A percentile compares a stretch with the other conserved stretches of the same genome.
Evolutionary conservation across 2,329 filamentous ascomycete species (phyloP).

Genomic region (Chaetothyriales sp.): DNA sequence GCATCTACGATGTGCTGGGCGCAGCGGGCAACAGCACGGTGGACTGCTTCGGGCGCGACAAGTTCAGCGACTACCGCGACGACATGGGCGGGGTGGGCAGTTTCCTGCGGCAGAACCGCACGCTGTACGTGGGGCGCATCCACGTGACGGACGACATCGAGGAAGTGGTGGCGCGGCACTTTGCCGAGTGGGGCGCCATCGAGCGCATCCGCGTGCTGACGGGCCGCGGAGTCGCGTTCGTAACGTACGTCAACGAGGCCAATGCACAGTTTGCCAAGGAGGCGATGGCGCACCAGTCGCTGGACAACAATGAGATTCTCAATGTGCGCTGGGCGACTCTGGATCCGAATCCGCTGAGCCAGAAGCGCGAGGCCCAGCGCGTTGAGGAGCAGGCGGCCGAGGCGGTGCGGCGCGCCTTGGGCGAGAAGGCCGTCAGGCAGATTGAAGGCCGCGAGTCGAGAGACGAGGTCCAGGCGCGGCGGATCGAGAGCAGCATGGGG

Average conservation of each 20-base stretch:
- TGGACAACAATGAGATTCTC: slow-evolving; percentile 83
- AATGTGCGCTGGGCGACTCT: slow-evolving; percentile 96
- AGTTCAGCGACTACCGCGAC: slow-evolving; percentile 82
- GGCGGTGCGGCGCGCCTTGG: slow-evolving; percentile 74
- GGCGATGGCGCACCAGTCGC: slow-evolving; percentile 84
- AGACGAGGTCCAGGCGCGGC: slow-evolving; percentile 72
- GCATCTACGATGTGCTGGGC: slow-evolving; percentile 66
- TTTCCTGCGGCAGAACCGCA: slow-evolving; percentile 88
- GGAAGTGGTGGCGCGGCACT: slow-evolving; percentile 86
- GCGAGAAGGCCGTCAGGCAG: slow-evolving; percentile 81
- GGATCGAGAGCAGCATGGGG: slow-evolving; percentile 70
- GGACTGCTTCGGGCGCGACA: slow-evolving; percentile 90
- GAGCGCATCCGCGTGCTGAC: slow-evolving; percentile 82
- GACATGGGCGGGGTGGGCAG: slow-evolving; percentile 96
- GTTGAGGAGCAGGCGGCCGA: slow-evolving; percentile 96
- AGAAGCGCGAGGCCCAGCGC: slow-evolving; percentile 74
- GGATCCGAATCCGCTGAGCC: slow-evolving; percentile 88
- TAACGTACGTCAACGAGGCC: slow-evolving; percentile 84
- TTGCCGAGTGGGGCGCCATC: slow-evolving; percentile 90
- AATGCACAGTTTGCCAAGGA: slow-evolving; percentile 87
- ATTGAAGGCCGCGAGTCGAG: slow-evolving; percentile 84
- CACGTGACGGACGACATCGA: slow-evolving; percentile 95
- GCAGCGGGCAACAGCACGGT: slow-evolving; percentile 57
- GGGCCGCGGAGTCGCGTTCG: slow-evolving; percentile 77
- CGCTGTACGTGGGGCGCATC: slow-evolving; percentile 84